phyloP scores from a whole-genome alignment of 192 early-diverging fungal species.

The Coemansia javaensis region DNA sequence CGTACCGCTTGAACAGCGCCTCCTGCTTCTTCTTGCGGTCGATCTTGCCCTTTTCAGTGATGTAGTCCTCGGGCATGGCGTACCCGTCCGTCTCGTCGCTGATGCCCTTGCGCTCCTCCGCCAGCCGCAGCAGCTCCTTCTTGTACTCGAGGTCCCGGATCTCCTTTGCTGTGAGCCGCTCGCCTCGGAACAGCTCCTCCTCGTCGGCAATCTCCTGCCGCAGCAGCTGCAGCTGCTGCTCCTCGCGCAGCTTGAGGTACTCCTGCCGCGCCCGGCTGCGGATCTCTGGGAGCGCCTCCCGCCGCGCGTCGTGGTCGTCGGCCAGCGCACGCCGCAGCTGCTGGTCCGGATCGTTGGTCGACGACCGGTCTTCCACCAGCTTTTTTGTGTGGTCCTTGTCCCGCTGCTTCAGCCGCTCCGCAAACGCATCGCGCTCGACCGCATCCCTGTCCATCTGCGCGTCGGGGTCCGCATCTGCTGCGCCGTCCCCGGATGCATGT shows the following conservation, averaged over 20 bases:
- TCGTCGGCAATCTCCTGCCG: constrained; percentile 81
- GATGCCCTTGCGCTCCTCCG: constrained; percentile 77
- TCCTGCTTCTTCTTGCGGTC: constrained; percentile 90
- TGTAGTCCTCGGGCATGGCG: constrained; percentile 88
- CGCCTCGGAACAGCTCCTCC: constrained; percentile 69
- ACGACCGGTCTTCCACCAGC: constrained; percentile 31
- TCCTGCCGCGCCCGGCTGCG: constrained; percentile 84
- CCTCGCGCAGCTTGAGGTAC: constrained; percentile 85
- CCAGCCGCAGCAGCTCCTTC: constrained; percentile 75
- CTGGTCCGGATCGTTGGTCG: constrained; percentile 56
- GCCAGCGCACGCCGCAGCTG: constrained; percentile 72
- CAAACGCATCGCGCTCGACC: constrained; percentile 88
- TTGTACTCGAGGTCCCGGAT: constrained; percentile 74
- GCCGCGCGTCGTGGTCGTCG: constrained; percentile 68
- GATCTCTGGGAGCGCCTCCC: constrained; percentile 66
- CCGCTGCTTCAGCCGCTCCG: constrained; percentile 69
- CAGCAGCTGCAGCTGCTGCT: constrained; percentile 71
- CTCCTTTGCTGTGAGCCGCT: constrained; percentile 75
- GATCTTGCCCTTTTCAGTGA: constrained; percentile 96
- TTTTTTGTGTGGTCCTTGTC: constrained; percentile 77
- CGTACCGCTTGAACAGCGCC: constrained; percentile 83
- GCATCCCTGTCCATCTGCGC: constrained; percentile 60
- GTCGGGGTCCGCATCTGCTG: constrained; percentile 28
- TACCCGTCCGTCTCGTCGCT: constrained; percentile 81
- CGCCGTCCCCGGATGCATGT: constrained; percentile 25